A percentile compares a stretch with the other conserved stretches of the same genome.
phyloP scores from a whole-genome alignment of 2,329 filamentous ascomycete species.

The Berkeleyomyces basicola region DNA sequence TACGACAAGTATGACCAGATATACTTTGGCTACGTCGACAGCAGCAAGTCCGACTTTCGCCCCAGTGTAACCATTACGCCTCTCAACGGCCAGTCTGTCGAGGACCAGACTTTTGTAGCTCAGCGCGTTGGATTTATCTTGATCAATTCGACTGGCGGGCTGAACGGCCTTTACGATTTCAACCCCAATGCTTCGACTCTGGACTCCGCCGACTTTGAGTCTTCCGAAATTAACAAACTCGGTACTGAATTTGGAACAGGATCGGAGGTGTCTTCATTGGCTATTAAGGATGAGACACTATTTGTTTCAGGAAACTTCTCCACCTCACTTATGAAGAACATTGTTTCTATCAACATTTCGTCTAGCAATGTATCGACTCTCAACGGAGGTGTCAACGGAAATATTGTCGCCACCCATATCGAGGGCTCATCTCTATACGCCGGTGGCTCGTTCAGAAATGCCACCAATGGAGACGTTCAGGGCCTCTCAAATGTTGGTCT shows the following conservation, averaged over 20 bases:
- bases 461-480: constrained; percentile 40
- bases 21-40: constrained; percentile 72
- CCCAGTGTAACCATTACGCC: constrained; percentile 67
- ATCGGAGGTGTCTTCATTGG: constrained; percentile 56
- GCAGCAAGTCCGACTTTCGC: constrained; percentile 53
- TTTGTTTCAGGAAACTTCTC: constrained; percentile 80
- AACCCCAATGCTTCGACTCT: constrained; percentile 39
- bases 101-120: constrained; percentile 64
- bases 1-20: constrained; percentile 94
- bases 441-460: constrained; percentile 71
- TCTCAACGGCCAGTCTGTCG: constrained; percentile 41
- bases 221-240: constrained; percentile 60
- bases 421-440: constrained; percentile 56
- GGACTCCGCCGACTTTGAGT: constrained; percentile 43
- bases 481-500: constrained; percentile 60
- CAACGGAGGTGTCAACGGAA: constrained; percentile 61
- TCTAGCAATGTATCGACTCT: constrained; percentile 43
- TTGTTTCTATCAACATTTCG: constrained; percentile 55
- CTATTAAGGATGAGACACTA: constrained; percentile 43
- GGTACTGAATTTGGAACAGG: constrained; percentile 50
- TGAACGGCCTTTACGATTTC: constrained; percentile 87
- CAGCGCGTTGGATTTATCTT: constrained; percentile 68
- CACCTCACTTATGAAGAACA: constrained; percentile 49
- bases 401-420: constrained; percentile 55
- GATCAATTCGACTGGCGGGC: constrained; percentile 54